Evolutionary conservation across 2,329 filamentous ascomycete species (phyloP).

Genomic region (Claviceps spartinae): DNA sequence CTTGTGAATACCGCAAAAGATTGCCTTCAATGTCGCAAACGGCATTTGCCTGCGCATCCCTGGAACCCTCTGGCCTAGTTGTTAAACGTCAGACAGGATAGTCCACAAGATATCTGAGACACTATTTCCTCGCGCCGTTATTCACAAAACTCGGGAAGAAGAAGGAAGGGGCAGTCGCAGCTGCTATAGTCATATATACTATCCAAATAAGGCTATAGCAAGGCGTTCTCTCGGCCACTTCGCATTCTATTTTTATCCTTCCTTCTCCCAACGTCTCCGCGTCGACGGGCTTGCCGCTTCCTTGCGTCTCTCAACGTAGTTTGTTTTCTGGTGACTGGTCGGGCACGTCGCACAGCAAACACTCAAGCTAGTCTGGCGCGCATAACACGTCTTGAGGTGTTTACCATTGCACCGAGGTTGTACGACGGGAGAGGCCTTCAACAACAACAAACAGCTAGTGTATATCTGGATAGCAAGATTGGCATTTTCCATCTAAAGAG

Average conservation of each 20-base stretch:
- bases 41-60: not conserved
- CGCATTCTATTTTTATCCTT: not conserved
- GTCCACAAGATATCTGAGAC: not conserved
- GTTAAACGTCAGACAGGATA: conserved; percentile 2
- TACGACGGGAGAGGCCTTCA: not conserved
- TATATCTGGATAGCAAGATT: not conserved
- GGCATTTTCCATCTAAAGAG: not conserved
- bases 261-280: not conserved
- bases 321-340: not conserved
- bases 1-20: not conserved
- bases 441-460: not conserved
- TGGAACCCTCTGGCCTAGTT: not conserved
- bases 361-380: not conserved
- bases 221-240: not conserved
- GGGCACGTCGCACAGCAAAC: not conserved
- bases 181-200: no score
- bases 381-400: not conserved
- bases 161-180: not conserved
- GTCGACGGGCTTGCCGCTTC: not conserved
- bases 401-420: not conserved
- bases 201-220: not conserved
- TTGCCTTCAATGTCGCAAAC: not conserved
- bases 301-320: not conserved
- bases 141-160: not conserved
- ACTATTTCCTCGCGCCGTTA: not conserved